Evolutionary conservation across 2,329 filamentous ascomycete species (phyloP).

Genomic region (Tolypocladium pustulatum): DNA sequence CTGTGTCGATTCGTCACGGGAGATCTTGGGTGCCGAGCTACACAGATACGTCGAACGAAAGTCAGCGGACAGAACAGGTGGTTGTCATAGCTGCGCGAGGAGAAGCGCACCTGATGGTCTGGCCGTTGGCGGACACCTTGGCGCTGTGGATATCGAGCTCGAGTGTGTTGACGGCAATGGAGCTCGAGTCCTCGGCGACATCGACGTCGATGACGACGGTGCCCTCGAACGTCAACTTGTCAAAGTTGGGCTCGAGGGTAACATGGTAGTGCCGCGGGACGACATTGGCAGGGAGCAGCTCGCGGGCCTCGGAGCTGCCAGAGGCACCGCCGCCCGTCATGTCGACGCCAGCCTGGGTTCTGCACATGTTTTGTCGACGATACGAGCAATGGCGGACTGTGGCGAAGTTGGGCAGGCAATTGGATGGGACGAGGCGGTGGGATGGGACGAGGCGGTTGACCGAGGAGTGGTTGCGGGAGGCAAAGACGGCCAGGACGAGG

Average conservation of each 20-base stretch:
- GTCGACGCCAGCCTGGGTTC: conserved; percentile 25
- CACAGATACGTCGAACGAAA: conserved; percentile 1
- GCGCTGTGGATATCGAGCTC: conserved; percentile 75
- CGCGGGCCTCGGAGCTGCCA: conserved; percentile 35
- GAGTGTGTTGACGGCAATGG: conserved; percentile 77
- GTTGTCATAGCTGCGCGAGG: too few relatives aligned
- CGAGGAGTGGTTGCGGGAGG: background rate
- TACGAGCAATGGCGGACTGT: conserved; percentile 58
- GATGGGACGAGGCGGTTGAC: background rate
- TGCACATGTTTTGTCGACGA: conserved; percentile 62
- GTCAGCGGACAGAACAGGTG: background rate
- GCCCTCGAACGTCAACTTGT: conserved; percentile 79
- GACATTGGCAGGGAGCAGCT: conserved; percentile 85
- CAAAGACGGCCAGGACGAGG: background rate
- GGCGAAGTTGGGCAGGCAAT: conserved; percentile 1
- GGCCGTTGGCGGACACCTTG: conserved; percentile 31
- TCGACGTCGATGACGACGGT: conserved; percentile 79
- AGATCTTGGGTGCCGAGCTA: conserved; percentile 32
- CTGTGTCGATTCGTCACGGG: conserved; percentile 70
- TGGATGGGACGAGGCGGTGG: background rate
- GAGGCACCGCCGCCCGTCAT: conserved; percentile 19
- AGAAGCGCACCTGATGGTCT: conserved; percentile 31
- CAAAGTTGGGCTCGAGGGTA: conserved; percentile 82
- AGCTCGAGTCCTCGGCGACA: conserved; percentile 72
- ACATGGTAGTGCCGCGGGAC: conserved; percentile 87